A percentile compares a stretch with the other conserved stretches of the same genome.
These are phyloP conservation scores for Alternaria sp. DNA, from an alignment of 2,329 filamentous ascomycete species.

Conservation along the genomic window DNA sequence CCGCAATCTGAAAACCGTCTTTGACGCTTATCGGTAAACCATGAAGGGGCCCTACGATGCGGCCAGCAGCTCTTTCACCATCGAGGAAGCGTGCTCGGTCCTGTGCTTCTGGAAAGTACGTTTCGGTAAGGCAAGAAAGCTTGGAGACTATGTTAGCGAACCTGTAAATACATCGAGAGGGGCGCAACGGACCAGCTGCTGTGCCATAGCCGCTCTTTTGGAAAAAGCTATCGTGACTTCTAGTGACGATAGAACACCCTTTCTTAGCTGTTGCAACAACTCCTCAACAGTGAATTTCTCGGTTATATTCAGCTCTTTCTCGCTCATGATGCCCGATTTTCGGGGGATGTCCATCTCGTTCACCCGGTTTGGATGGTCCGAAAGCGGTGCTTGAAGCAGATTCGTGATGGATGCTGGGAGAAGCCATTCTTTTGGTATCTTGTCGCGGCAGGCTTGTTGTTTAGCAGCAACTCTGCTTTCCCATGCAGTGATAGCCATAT, in stretches of 20 bases:
- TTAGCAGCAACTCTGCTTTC: slow-evolving; percentile 5
- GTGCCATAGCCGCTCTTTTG: slow-evolving; percentile 60
- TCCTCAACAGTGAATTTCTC: slow-evolving; percentile 43
- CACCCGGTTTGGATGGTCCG: slow-evolving; percentile 11
- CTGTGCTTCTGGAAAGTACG: slow-evolving; percentile 61
- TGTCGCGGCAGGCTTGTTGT: slow-evolving; percentile 5
- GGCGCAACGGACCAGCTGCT: slow-evolving; percentile 56
- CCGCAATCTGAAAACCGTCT: slow-evolving; percentile 69
- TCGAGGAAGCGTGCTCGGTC: slow-evolving; percentile 60
- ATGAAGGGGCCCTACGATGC: slow-evolving; percentile 67
- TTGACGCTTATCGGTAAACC: slow-evolving; percentile 71
- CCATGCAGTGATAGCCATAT: slow-evolving; percentile 4
- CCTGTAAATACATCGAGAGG: not conserved
- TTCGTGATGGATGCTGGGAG: slow-evolving; percentile 28
- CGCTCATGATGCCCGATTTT: slow-evolving; percentile 64
- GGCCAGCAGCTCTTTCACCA: slow-evolving; percentile 54
- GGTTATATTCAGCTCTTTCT: slow-evolving; percentile 58
- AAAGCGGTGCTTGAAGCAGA: slow-evolving; percentile 4
- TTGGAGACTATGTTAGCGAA: slow-evolving; percentile 26
- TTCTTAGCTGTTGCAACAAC: slow-evolving; percentile 47
- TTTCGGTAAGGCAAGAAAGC: slow-evolving; percentile 66
- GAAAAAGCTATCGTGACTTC: slow-evolving; percentile 61
- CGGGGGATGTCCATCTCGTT: slow-evolving; percentile 55
- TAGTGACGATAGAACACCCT: slow-evolving; percentile 55
- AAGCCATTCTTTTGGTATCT: slow-evolving; percentile 54